Evolutionary conservation across 164 flowering plant genomes (phyloP), one percentile per base, ranked within the genome.

Genomic region (Vitis labrusca): DNA sequence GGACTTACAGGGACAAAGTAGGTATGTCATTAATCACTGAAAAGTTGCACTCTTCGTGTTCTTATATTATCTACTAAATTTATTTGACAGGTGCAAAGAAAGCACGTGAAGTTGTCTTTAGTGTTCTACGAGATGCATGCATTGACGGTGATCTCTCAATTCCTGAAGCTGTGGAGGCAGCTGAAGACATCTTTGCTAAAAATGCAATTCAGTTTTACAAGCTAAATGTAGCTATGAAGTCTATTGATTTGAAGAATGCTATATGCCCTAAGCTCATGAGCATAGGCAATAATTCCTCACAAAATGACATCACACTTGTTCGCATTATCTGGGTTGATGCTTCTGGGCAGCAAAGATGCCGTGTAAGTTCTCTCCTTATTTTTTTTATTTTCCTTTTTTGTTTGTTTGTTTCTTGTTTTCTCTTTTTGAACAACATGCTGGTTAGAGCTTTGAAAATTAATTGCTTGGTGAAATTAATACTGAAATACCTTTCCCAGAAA

Each of bases 301-400:
- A 69, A 50, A 51, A 62, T 50, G 83, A 73, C 61, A 70, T 73
- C 70, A 75, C 80, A 10, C 74, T 91, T 70, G 88, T 93, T 66
- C 94, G 98, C 44, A 54, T 95, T 48, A 71, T 93, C 19, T 95
- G 97, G 97, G 87, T 88, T 50, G 99, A 95, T 81, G 72, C 86
- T 58, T 95, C 99, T 67, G 99, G 98, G 50, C 94, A 95, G 71
- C 90, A 88, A 63, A 83, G 99, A 78, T 95, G 97, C 61, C 96
- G 98, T 63, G 99, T 93, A 81, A 80, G 94, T 72, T 5, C 55
- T 50, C 64, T 27, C 64, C 37, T n/a, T 59, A 32, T 47, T 52
- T 16, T 69, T 65, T 23, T 50, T 13, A 11, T 1, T 10, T 62
- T 9, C 17, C 50, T 67, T 10, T 12, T 60, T 37, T 47, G 27